Evolutionary conservation across 352 stramenopile species (phyloP).

Genomic region (Phytophthora pisi): DNA sequence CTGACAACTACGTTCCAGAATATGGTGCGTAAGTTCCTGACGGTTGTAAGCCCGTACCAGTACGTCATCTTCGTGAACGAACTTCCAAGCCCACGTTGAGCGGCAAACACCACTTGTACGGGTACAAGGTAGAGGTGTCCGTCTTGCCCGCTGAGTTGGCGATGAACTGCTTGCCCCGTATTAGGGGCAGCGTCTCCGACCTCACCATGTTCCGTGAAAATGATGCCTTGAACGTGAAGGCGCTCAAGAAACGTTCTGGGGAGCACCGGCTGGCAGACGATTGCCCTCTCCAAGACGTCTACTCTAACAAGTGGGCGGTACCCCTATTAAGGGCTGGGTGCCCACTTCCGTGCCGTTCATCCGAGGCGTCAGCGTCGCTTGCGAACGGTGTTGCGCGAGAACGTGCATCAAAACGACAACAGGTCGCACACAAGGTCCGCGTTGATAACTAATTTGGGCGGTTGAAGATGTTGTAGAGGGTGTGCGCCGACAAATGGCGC

Average conservation of each 20-base stretch:
- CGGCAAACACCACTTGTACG: not conserved
- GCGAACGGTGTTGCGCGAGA: not conserved
- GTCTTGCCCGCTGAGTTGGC: not conserved
- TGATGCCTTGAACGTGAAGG: not conserved
- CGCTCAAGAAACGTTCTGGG: not conserved
- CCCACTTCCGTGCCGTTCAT: conserved; percentile 6
- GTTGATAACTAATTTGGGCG: conserved; percentile 32
- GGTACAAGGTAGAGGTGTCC: conserved; percentile 3
- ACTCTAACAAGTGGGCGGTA: not conserved
- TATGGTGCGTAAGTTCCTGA: not conserved
- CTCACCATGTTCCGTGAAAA: conserved; percentile 9
- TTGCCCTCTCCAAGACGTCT: not conserved
- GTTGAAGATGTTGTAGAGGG: conserved; percentile 15
- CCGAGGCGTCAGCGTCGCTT: not conserved
- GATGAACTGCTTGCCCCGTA: not conserved
- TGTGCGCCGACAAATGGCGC: conserved; percentile 11
- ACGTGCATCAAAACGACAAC: conserved; percentile 16
- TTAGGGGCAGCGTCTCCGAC: not conserved
- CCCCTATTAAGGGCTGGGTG: conserved; percentile 4
- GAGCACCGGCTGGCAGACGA: not conserved
- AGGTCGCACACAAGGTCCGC: conserved; percentile 22
- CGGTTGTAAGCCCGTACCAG: not conserved
- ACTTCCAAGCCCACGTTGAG: not conserved
- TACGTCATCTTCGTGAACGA: not conserved
- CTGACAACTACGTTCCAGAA: not conserved